Conservation (phyloP, 495 filamentous ascomycete genomes). For the Penicillium taxi region DNA sequence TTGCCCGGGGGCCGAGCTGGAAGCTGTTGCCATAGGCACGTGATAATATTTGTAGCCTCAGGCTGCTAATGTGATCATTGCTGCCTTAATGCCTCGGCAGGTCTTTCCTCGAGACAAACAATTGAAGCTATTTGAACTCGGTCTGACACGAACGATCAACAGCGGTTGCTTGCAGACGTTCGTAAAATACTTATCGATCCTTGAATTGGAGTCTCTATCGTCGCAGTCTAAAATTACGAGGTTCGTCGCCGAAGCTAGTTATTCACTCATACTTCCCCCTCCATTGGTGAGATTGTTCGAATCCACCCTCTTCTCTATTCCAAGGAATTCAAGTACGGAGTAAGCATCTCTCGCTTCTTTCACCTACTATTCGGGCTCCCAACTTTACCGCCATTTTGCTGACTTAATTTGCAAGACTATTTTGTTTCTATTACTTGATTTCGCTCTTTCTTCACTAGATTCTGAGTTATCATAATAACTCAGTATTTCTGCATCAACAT, state of each 20-base stretch:
- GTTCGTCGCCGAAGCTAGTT: neutral
- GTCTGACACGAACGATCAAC: neutral
- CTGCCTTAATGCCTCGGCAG: conserved; percentile 15
- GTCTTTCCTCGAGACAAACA: neutral
- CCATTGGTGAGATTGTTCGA: conserved; percentile 11
- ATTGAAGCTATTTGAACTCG: neutral
- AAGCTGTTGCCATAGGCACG: conserved; percentile 24
- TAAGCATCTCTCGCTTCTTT: too few species aligned
- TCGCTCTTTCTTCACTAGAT: too few species aligned
- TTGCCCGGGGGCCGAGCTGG: conserved; percentile 17
- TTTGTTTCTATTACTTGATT: too few species aligned
- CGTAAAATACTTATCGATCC: neutral
- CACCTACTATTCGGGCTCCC: too few species aligned
- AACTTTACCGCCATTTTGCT: too few species aligned
- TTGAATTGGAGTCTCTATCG: neutral
- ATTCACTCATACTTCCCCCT: conserved; percentile 16
- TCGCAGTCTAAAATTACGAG: neutral
- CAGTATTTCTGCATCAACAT: too few species aligned
- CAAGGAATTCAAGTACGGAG: too few species aligned
- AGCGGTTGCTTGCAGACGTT: neutral
- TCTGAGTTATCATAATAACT: too few species aligned
- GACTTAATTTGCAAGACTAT: too few species aligned
- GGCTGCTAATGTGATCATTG: conserved; percentile 17
- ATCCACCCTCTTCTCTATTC: neutral
- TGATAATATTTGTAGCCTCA: conserved; percentile 17